Percentiles rank a stretch among this genome's conserved stretches.
Conservation (phyloP, 306 rosid genomes). For the Cercis canadensis region DNA sequence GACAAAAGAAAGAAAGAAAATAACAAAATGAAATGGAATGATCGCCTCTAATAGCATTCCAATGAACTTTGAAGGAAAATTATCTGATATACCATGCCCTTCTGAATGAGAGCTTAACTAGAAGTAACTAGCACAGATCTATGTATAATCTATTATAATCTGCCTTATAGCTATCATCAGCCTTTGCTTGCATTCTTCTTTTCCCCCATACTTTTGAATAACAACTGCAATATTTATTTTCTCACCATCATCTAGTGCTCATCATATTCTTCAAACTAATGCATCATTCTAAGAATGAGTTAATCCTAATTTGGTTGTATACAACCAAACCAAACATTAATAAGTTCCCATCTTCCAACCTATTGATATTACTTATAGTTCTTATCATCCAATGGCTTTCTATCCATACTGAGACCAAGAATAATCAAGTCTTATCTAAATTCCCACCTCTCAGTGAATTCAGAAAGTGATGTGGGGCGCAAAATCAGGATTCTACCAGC, state of each 20-base stretch:
- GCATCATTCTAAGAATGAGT: not conserved
- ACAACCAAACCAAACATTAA: slow-evolving; percentile 3
- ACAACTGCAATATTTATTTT: slow-evolving; percentile 6
- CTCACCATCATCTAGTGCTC: not conserved
- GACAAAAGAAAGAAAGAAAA: too few species aligned
- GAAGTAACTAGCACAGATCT: too few species aligned
- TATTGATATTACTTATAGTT: not conserved
- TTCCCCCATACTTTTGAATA: not conserved
- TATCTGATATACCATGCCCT: too few species aligned
- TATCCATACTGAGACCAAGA: slow-evolving; percentile 20
- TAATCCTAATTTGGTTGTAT: not conserved
- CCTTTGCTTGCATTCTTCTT: slow-evolving; percentile 4
- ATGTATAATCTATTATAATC: too few species aligned
- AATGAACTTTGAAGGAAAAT: too few species aligned
- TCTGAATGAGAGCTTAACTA: slow-evolving; percentile 1
- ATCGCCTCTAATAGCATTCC: too few species aligned
- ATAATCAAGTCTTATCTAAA: slow-evolving; percentile 12
- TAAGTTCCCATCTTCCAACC: slow-evolving; percentile 10
- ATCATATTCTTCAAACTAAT: slow-evolving; percentile 1
- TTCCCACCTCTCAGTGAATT: slow-evolving; percentile 80
- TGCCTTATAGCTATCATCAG: too few species aligned
- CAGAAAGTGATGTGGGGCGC: slow-evolving; percentile 80
- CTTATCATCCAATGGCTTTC: too few species aligned
- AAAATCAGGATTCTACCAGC: slow-evolving; percentile 86
- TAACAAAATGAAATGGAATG: too few species aligned